phyloP scores from a whole-genome alignment of 2,329 filamentous ascomycete genomes.

The Exophiala sp. region DNA sequence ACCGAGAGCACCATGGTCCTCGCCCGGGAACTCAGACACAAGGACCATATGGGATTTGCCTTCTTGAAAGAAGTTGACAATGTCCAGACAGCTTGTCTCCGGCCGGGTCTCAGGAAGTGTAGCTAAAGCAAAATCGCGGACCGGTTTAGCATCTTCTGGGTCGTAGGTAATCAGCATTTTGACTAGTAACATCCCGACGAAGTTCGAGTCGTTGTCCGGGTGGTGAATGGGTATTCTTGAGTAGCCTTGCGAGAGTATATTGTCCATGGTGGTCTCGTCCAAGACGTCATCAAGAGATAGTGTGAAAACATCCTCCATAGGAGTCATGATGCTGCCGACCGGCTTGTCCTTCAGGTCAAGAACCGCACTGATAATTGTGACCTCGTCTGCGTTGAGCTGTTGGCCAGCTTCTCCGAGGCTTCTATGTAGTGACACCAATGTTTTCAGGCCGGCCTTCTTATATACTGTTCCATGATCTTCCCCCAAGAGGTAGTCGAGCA shows the following conservation, averaged over 20 bases:
- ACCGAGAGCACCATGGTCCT: conserved; percentile 80
- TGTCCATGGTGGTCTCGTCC: conserved; percentile 90
- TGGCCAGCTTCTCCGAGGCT: conserved; percentile 78
- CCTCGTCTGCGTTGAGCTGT: conserved; percentile 91
- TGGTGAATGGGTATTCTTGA: conserved; percentile 93
- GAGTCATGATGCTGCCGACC: conserved; percentile 94
- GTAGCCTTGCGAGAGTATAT: conserved; percentile 87
- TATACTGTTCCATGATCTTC: conserved; percentile 95
- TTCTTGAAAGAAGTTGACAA: conserved; percentile 99
- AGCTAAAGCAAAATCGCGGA: conserved; percentile 84
- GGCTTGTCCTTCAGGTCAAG: conserved; percentile 94
- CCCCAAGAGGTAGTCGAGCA: conserved; percentile 86
- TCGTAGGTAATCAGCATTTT: conserved; percentile 99
- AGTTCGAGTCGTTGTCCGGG: conserved; percentile 75
- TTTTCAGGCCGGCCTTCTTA: conserved; percentile 97
- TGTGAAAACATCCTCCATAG: conserved; percentile 94
- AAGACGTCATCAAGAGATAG: conserved; percentile 92
- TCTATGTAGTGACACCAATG: conserved; percentile 88
- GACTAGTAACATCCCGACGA: conserved; percentile 94
- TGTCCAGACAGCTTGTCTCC: conserved; percentile 93
- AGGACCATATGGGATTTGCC: conserved; percentile 98
- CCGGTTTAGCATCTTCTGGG: conserved; percentile 80
- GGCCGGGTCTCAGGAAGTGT: conserved; percentile 91
- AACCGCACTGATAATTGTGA: conserved; percentile 96
- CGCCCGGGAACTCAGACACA: conserved; percentile 85